Conservation (phyloP, 192 early-diverging fungal genomes). For the Coemansia sp. region DNA sequence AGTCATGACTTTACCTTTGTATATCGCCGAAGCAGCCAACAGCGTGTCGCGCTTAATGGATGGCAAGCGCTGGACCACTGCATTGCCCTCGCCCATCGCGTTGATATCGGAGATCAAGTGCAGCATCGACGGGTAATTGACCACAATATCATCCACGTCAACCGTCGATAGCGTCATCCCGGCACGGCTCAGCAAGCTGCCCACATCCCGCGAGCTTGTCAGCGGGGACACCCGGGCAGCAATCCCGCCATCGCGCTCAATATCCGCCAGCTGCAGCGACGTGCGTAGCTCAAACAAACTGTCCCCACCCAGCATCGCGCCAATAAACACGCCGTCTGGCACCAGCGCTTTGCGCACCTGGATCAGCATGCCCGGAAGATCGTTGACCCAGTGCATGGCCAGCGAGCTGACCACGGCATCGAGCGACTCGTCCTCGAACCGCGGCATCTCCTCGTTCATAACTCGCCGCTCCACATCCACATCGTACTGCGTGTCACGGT, state of each 20-base stretch:
- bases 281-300: slow-evolving; percentile 94
- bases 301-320: slow-evolving; percentile 92
- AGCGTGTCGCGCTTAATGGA: slow-evolving; percentile 80
- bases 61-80: slow-evolving; percentile 69
- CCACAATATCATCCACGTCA: slow-evolving; percentile 87
- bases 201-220: slow-evolving; percentile 79
- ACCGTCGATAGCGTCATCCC: slow-evolving; percentile 90
- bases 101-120: slow-evolving; percentile 86
- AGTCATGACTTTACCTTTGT: slow-evolving; percentile 62
- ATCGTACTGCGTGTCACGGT: slow-evolving; percentile 47
- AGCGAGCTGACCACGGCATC: slow-evolving; percentile 87
- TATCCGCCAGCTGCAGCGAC: slow-evolving; percentile 85
- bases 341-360: slow-evolving; percentile 80
- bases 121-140: slow-evolving; percentile 89
- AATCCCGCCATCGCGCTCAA: slow-evolving; percentile 88
- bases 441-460: slow-evolving; percentile 80
- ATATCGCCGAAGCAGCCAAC: slow-evolving; percentile 79
- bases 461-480: slow-evolving; percentile 75
- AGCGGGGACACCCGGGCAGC: slow-evolving; percentile 88
- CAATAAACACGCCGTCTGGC: slow-evolving; percentile 92
- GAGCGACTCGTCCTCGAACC: slow-evolving; percentile 81
- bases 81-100: slow-evolving; percentile 94
- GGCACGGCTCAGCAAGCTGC: slow-evolving; percentile 73
- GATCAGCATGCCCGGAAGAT: slow-evolving; percentile 82
- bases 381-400: slow-evolving; percentile 95